Evolutionary conservation across 2,329 filamentous ascomycete genomes (phyloP), one percentile per base, ranked within the genome.

Genomic region (Juglanconis juglandina): DNA sequence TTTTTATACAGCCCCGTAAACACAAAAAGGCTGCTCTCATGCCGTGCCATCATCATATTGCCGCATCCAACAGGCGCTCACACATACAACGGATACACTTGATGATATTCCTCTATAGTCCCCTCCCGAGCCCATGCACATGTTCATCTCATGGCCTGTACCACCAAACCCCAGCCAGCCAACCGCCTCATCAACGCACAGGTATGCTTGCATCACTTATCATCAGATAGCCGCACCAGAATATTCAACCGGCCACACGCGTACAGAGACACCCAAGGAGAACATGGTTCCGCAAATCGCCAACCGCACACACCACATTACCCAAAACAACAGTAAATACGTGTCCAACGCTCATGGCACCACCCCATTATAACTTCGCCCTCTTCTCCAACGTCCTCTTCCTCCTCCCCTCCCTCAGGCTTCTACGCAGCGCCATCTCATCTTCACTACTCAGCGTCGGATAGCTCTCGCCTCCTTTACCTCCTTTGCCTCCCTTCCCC

Each of bases 381-480:
- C 81, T 74, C 34, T 77, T 77, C 62, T 81, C 79, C 65, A 83
- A 68, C 61, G 75, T 78, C 66, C 82, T 74, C 67, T 79, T 76
- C 66, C 74, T 76, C 70, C 75, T 77, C 61, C 78, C 75, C 63
- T 79, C 80, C 68, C 73, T 79, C 3, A 81, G 70, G 17, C 66
- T 75, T 67, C 70, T 76, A 64, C 75, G 73, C 54, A 82, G 67
- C 46, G 72, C 73, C 61, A 72, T 73, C 59, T 75, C 75, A 60
- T 86, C 84, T 67, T 86, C 82, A 6, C 72, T 69, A 60, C 75
- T 84, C 59, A 86, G 64, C 54, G 73, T 74, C n/a, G 74, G 75
- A 41, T 58, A 61, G 30, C 58, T 60, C 41, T 33, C 60, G 34
- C 35, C 55, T 6, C 76, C 76, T 7, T 70, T 72, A 59, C 75